Evolutionary conservation across 306 rosid genomes (phyloP).

Genomic region (Hippophae rhamnoides): DNA sequence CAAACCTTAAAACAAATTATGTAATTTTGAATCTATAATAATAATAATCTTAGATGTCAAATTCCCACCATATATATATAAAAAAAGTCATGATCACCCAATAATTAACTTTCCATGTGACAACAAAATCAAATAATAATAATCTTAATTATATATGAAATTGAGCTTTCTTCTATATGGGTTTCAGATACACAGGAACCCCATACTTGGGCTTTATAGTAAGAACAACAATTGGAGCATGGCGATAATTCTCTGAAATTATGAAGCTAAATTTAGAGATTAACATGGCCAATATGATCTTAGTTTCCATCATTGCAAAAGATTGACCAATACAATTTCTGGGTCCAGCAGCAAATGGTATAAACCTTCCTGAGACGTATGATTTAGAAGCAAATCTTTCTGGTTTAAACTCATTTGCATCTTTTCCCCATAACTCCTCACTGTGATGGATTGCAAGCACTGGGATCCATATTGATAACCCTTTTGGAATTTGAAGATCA

Average conservation of each 20-base stretch:
- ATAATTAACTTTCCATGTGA: no score
- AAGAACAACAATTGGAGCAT: slow-evolving; percentile 82
- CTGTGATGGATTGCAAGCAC: slow-evolving; percentile 94
- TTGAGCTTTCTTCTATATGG: slow-evolving; percentile 21
- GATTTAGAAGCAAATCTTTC: slow-evolving; percentile 70
- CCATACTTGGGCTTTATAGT: slow-evolving; percentile 90
- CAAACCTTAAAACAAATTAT: no score
- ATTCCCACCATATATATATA: no score
- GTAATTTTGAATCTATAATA: no score
- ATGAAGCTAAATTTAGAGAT: slow-evolving; percentile 61
- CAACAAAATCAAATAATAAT: no score
- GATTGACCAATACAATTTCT: slow-evolving; percentile 85
- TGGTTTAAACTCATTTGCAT: slow-evolving; percentile 90
- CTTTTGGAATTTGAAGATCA: slow-evolving; percentile 78
- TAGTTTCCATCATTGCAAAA: slow-evolving; percentile 91
- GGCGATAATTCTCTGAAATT: slow-evolving; percentile 58
- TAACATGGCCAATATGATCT: slow-evolving; percentile 76
- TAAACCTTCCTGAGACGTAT: slow-evolving; percentile 53
- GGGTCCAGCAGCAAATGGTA: slow-evolving; percentile 85
- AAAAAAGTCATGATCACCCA: no score
- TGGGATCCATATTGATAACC: slow-evolving; percentile 91
- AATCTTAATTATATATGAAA: no score
- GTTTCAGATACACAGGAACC: slow-evolving; percentile 73
- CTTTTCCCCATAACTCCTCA: slow-evolving; percentile 80
- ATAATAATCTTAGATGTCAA: no score